Percentiles rank a stretch among this genome's conserved stretches.
Conservation (phyloP, 108 stramenopile genomes). For the Pseudonitzschia delicatissima region DNA sequence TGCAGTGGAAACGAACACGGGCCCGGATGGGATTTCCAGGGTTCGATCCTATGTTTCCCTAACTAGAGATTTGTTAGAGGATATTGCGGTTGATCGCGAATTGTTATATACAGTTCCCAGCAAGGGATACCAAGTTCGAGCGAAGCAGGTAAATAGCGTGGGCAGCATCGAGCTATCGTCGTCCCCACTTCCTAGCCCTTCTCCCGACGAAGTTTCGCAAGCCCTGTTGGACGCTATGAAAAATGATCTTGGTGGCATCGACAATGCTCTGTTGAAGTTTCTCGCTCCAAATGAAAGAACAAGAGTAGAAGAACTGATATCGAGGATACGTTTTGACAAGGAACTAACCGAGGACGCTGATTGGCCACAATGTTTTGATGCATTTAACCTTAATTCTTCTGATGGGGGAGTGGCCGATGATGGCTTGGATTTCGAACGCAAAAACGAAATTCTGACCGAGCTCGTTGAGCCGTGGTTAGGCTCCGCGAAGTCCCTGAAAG, state of each 20-base stretch:
- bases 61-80: conserved; percentile 18
- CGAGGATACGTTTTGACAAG: conserved; percentile 33
- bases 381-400: conserved; percentile 30
- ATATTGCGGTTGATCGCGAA: conserved; percentile 31
- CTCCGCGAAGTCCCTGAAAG: conserved; percentile 36
- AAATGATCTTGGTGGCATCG: conserved; percentile 43
- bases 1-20: conserved; percentile 52
- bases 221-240: conserved; percentile 46
- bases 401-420: conserved; percentile 23
- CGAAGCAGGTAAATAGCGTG: conserved; percentile 30
- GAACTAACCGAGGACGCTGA: conserved; percentile 14
- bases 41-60: conserved; percentile 51
- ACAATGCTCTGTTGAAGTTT: conserved; percentile 27
- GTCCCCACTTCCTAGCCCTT: conserved; percentile 41
- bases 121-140: conserved; percentile 56
- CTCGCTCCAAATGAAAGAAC: conserved; percentile 31
- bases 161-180: conserved; percentile 53
- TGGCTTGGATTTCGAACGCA: neutral
- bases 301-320: conserved; percentile 33
- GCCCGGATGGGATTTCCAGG: conserved; percentile 57
- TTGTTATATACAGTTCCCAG: conserved; percentile 50
- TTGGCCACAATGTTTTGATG: conserved; percentile 44
- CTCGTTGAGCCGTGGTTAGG: conserved; percentile 59
- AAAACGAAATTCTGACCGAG: conserved; percentile 11
- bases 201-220: conserved; percentile 35